Base-by-base conservation (phyloP, 2,329 filamentous ascomycete genomes). In the Truncatella angustata region DNA sequence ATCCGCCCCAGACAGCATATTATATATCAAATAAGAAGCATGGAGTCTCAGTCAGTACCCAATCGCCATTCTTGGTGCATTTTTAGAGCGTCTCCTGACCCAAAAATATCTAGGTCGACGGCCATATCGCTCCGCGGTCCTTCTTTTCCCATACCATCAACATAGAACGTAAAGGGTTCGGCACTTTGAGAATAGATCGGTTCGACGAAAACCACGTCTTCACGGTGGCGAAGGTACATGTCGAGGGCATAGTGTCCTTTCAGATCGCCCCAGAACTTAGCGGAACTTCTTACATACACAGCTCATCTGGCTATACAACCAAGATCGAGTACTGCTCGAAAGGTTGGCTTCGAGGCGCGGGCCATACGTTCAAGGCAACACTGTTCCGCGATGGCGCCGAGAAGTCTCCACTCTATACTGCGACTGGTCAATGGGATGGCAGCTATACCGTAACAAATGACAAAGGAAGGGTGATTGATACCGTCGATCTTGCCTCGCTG, bases 81-180 rank as follows among this genome's bases (percentile, higher is more conserved):
- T 40, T 5, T 14, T 16, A 24, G 10, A 21, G 18, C 7, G 51
- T n/a, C 39, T 21, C 4, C 53, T 10, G 18, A 28, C 52, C 43
- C 6, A 48, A 43, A 7, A 3, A 7, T n/a, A 1, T 21, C 10
- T 78, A 79, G 65, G 74, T 87, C n/a, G 77, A 87, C 74, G 93
- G 93, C 49, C 97, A 96, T 75, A 97, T 97, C 65, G 93, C 90
- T 14, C 94, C 97, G 68, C 97, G 96, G 71, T 92, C 93, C 4
- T 95, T 91, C 14, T 97, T 99, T 72, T 90, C 88, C 56, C 87
- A 88, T 61, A 96, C 93, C 40, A 97, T 97, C 70, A 88, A 93
- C 64, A 88, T 99, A 66, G 96, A 95, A 79, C 91, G 96, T 74
- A 87, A 95, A 61, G 93, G 93, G 32, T 92, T 97, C 66, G 92